Evolutionary conservation across 768 basidiomycete genomes (phyloP).

Genomic region (Tephrocybe sp.): DNA sequence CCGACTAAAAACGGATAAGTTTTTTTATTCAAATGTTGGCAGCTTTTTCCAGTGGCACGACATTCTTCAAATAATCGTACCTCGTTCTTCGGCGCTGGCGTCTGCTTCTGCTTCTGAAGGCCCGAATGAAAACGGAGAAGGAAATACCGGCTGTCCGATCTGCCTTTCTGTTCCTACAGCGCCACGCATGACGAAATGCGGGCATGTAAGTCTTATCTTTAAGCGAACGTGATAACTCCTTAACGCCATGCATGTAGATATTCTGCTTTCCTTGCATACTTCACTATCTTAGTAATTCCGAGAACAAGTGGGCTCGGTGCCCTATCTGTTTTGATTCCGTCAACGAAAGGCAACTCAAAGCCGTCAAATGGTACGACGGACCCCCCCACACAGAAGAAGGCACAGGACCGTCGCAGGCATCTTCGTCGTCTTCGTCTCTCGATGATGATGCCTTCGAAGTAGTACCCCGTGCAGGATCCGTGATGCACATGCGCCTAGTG

Average conservation of each 20-base stretch:
- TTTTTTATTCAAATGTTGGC: not conserved
- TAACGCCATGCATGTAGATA: conserved; percentile 47
- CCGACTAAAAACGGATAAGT: not conserved
- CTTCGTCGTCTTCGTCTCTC: conserved; percentile 45
- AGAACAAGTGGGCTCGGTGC: conserved; percentile 89
- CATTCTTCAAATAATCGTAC: conserved; percentile 91
- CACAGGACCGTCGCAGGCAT: conserved; percentile 27
- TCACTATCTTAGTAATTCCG: conserved; percentile 82
- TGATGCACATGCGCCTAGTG: conserved; percentile 82
- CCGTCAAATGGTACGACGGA: conserved; percentile 85
- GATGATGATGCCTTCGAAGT: conserved; percentile 32
- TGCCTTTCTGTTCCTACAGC: conserved; percentile 90
- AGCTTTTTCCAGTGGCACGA: conserved; percentile 97
- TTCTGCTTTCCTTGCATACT: conserved; percentile 95
- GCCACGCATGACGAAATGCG: conserved; percentile 94
- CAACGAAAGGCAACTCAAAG: conserved; percentile 86
- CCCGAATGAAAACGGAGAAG: conserved; percentile 46
- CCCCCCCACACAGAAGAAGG: conserved; percentile 31
- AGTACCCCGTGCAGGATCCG: conserved; percentile 51
- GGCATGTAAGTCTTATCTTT: conserved; percentile 70
- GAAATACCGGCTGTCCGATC: conserved; percentile 84
- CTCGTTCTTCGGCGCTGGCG: conserved; percentile 73
- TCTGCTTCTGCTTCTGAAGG: conserved; percentile 52
- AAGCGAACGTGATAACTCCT: conserved; percentile 9
- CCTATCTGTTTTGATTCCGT: conserved; percentile 97